Evolutionary conservation across 139 green algal species (phyloP).

Genomic region (Chlamydomonas sphaeroides): DNA sequence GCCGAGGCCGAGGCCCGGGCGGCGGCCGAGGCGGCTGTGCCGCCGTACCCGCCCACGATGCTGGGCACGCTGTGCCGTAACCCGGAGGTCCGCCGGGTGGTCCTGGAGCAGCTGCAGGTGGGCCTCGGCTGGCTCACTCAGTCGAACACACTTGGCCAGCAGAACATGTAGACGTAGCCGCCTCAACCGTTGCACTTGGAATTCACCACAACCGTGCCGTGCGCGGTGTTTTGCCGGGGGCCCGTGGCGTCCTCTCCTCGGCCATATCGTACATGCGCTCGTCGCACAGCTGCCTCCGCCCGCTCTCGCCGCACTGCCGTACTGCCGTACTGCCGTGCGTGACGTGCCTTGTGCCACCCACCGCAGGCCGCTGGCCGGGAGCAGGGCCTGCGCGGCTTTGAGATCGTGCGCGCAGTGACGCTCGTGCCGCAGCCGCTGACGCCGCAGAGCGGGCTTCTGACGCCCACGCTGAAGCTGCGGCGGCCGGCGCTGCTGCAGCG

Average conservation of each 20-base stretch:
- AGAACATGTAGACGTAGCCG: too few species aligned
- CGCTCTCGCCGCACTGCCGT: too few species aligned
- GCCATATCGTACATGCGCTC: too few species aligned
- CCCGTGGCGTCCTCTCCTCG: too few species aligned
- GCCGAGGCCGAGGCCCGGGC: neutral
- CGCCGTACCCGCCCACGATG: neutral
- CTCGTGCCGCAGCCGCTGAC: slow-evolving; percentile 58
- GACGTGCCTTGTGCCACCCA: too few species aligned
- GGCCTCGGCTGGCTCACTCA: too few species aligned
- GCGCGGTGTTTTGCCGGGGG: too few species aligned
- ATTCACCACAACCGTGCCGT: too few species aligned
- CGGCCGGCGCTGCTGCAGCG: slow-evolving; percentile 22
- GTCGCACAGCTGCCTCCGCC: too few species aligned
- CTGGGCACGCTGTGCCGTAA: neutral
- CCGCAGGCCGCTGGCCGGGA: slow-evolving; percentile 13
- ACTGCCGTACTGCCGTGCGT: neutral
- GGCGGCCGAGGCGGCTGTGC: neutral
- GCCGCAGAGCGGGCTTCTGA: slow-evolving; percentile 85
- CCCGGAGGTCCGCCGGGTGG: neutral
- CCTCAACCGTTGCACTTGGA: too few species aligned
- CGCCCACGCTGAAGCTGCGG: slow-evolving; percentile 67
- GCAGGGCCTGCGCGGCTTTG: slow-evolving; percentile 59
- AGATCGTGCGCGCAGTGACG: slow-evolving; percentile 57
- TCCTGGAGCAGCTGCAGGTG: slow-evolving; percentile 41
- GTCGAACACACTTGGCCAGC: too few species aligned